Percentiles rank a stretch among this genome's conserved stretches.
Conservation (phyloP, 1,284 basidiomycete species). For the Tremellales sp. region DNA sequence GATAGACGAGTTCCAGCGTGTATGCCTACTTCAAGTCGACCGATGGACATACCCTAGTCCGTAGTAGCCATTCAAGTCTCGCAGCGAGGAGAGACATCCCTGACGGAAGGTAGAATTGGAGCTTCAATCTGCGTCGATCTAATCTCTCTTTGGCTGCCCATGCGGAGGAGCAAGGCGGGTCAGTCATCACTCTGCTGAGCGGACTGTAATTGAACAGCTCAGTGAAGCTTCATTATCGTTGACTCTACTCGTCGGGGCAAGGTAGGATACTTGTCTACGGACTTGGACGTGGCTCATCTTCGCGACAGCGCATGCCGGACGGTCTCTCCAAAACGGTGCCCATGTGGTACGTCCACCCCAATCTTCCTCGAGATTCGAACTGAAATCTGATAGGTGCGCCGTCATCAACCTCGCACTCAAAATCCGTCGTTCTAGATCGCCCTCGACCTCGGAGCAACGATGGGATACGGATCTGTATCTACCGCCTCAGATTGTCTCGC, state of each 20-base stretch:
- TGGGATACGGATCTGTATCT: slow-evolving; percentile 44
- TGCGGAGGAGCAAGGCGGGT: slow-evolving; percentile 62
- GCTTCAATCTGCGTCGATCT: slow-evolving; percentile 77
- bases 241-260: slow-evolving; percentile 94
- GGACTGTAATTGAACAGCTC: neutral
- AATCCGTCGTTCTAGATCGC: slow-evolving; percentile 1
- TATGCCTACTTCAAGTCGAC: slow-evolving; percentile 94
- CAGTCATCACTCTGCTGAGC: slow-evolving; percentile 19
- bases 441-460: neutral
- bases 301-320: slow-evolving; percentile 70
- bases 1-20: slow-evolving; percentile 27
- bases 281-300: neutral
- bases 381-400: no score
- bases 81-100: neutral
- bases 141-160: slow-evolving; percentile 75
- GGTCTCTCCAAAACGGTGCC: slow-evolving; percentile 92
- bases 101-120: slow-evolving; percentile 57
- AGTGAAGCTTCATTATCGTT: slow-evolving; percentile 71
- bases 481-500: slow-evolving; percentile 42
- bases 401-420: no score
- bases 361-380: no score
- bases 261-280: slow-evolving; percentile 19
- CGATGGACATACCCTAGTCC: slow-evolving; percentile 75
- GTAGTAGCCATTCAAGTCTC: slow-evolving; percentile 15
- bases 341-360: slow-evolving; percentile 92